A percentile compares a stretch with the other conserved stretches of the same genome.
phyloP scores from a whole-genome alignment of 1,284 basidiomycete species.

The Heterobasidion annosum region DNA sequence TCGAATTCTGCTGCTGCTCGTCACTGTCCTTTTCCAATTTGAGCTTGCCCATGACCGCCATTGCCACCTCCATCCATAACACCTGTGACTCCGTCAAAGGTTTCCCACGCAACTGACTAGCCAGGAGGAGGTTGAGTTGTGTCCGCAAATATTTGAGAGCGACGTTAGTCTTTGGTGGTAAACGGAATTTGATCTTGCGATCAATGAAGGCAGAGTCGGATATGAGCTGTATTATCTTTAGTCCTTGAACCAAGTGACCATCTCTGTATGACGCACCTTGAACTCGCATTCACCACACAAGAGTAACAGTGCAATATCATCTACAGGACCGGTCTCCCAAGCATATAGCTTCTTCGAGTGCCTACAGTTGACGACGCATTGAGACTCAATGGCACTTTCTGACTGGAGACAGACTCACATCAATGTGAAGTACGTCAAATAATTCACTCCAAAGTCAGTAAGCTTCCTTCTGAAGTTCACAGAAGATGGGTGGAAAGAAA shows the following conservation, averaged over 20 bases:
- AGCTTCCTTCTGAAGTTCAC: conserved; percentile 71
- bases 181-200: conserved; percentile 73
- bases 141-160: conserved; percentile 78
- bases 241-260: neutral
- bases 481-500: conserved; percentile 88
- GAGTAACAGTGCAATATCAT: conserved; percentile 77
- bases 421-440: conserved; percentile 84
- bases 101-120: conserved; percentile 57
- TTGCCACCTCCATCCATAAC: conserved; percentile 65
- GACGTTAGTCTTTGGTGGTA: conserved; percentile 65
- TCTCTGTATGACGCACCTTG: conserved; percentile 51
- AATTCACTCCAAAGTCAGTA: conserved; percentile 66
- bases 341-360: conserved; percentile 90
- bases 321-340: conserved; percentile 93
- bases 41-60: conserved; percentile 48
- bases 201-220: conserved; percentile 75
- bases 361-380: conserved; percentile 33
- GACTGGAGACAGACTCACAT: conserved; percentile 43
- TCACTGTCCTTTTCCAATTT: conserved; percentile 20
- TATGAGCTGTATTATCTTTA: conserved; percentile 40
- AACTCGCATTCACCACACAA: conserved; percentile 91
- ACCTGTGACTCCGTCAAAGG: conserved; percentile 49
- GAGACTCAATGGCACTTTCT: conserved; percentile 10
- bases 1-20: conserved; percentile 9
- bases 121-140: conserved; percentile 56